phyloP scores from a whole-genome alignment of 441 rosid species.

The Hura crepitans region DNA sequence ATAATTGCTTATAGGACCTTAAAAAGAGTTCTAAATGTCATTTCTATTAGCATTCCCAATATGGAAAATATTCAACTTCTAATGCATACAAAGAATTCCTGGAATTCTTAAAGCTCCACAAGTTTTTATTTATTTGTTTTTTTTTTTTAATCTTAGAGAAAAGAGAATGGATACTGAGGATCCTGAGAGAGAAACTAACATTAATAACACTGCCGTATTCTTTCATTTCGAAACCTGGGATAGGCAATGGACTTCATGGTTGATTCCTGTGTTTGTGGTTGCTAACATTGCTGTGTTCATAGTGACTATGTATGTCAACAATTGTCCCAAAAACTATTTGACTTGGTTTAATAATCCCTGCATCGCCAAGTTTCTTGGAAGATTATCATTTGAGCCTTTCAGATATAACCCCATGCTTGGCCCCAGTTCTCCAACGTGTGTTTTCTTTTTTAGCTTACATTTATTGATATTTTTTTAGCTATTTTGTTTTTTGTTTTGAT shows the following conservation, averaged over 20 bases:
- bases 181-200: slow-evolving; percentile 53
- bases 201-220: slow-evolving; percentile 14
- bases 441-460: slow-evolving; percentile 3
- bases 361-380: slow-evolving; percentile 63
- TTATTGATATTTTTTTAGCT: background rate
- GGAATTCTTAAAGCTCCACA: background rate
- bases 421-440: slow-evolving; percentile 83
- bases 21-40: no score
- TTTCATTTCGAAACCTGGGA: slow-evolving; percentile 39
- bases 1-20: no score
- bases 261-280: slow-evolving; percentile 67
- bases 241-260: slow-evolving; percentile 80
- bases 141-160: background rate
- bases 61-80: background rate
- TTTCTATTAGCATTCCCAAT: no score
- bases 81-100: background rate
- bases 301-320: slow-evolving; percentile 67
- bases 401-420: slow-evolving; percentile 89
- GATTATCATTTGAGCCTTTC: slow-evolving; percentile 79
- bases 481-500: slow-evolving; percentile 3
- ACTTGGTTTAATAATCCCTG: slow-evolving; percentile 48
- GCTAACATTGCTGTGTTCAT: slow-evolving; percentile 61
- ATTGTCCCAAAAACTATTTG: slow-evolving; percentile 62
- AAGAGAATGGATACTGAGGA: slow-evolving; percentile 57
- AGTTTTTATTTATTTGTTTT: background rate